Evolutionary conservation across 1,284 basidiomycete species (phyloP), one percentile per base, ranked within the genome.

Genomic region (Vanrija sp.): DNA sequence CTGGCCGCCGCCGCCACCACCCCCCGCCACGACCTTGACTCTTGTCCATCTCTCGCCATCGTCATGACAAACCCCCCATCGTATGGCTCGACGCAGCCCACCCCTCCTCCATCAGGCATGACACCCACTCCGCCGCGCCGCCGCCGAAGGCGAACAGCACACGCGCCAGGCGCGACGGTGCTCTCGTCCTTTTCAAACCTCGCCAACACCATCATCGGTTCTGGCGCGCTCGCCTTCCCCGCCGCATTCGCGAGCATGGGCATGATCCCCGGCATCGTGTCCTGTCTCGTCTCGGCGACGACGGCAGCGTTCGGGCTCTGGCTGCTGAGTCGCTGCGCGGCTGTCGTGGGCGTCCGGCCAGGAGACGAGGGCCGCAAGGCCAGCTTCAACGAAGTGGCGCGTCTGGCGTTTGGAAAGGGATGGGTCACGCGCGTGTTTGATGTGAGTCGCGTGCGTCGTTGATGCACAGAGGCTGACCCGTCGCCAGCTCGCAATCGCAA

Each of bases 401-500:
- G 87, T 64, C 78, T 96, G 60, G 93, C 93, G 0, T 95, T 91
- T 63, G 78, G 73, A 5, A 78, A 67, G 65, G 73, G 66, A 15
- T 78, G 74, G 74, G 70, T 71, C 5, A 72, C 63, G 39, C 66
- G 65, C 44, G 55, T 65, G 28, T 78, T 76, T 62, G 73, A 75
- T 60, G 74, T 73, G 60, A 64, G 73, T 64, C 2, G 10, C 14
- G n/a, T 28, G 28, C 9, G n/a, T n/a, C 15, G 21, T 19, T 19
- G 6, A 29, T 39, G 25, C 34, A 55, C 52, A 52, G 46, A 55
- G 38, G 44, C 29, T 48, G 10, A 63, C 51, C 58, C 54, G 38
- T 72, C 92, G 95, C 66, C 91, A 98, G 75, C 83, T 86, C 3
- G 94, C 95, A 7, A 97, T 99, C 66, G 94, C 93, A 3, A 87